Percentiles rank a stretch among this genome's conserved stretches.
Evolutionary conservation across 768 basidiomycete genomes (phyloP).

Genomic region (Amanita muscaria): DNA sequence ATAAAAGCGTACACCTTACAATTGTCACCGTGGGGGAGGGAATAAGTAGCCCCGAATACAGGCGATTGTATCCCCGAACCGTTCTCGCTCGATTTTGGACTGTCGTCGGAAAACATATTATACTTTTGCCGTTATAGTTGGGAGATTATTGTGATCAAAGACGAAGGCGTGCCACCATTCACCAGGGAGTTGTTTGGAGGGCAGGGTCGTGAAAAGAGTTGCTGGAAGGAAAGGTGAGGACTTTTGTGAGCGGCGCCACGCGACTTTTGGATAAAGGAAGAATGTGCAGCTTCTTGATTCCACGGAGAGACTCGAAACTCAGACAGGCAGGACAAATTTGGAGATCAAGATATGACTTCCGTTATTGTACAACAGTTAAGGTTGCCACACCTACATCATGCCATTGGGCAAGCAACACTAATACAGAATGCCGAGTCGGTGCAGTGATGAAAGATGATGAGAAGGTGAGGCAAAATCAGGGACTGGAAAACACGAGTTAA

Average conservation of each 20-base stretch:
- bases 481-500: too few relatives aligned
- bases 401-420: neutral
- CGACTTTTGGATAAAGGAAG: slow-evolving; percentile 33
- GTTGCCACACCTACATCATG: neutral
- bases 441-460: neutral
- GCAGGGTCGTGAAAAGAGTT: slow-evolving; percentile 14
- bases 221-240: slow-evolving; percentile 12
- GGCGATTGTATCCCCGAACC: slow-evolving; percentile 71
- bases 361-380: slow-evolving; percentile 1
- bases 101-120: slow-evolving; percentile 55
- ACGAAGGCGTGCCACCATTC: slow-evolving; percentile 49
- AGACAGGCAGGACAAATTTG: slow-evolving; percentile 24
- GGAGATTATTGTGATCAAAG: slow-evolving; percentile 47
- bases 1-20: slow-evolving; percentile 44
- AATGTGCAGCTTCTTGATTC: slow-evolving; percentile 32
- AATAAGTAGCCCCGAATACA: slow-evolving; percentile 43
- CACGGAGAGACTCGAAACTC: slow-evolving; percentile 29
- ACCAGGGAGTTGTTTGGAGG: slow-evolving; percentile 18
- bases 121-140: too few relatives aligned
- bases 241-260: slow-evolving; percentile 27
- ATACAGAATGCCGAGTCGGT: neutral
- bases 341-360: slow-evolving; percentile 28
- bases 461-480: neutral
- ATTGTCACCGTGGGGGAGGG: slow-evolving; percentile 41
- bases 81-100: slow-evolving; percentile 66